phyloP scores from a whole-genome alignment of 345 rosid species.

The Lepidium africanum region DNA sequence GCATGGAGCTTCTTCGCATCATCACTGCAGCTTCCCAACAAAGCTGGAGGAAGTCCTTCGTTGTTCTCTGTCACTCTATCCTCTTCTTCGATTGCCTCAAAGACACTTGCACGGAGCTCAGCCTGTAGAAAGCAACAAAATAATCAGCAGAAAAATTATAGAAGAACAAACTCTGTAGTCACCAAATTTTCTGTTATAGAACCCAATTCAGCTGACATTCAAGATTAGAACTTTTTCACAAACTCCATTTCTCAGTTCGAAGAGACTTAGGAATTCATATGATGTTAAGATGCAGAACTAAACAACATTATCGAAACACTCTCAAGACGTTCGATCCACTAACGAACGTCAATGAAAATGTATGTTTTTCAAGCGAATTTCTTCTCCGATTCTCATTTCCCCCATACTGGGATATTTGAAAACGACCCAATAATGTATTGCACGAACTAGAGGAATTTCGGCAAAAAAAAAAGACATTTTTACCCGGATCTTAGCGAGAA shows the following conservation, averaged over 20 bases:
- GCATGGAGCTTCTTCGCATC: constrained; percentile 92
- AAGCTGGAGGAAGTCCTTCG: constrained; percentile 81
- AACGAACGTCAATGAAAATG: not conserved
- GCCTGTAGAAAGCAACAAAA: constrained; percentile 41
- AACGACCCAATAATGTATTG: not conserved
- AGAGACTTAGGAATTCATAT: not conserved
- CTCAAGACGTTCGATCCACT: not conserved
- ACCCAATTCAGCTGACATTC: not conserved
- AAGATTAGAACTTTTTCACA: not conserved
- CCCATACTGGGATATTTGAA: not conserved
- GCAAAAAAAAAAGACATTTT: not conserved
- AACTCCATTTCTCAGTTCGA: not conserved
- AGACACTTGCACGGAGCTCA: constrained; percentile 97
- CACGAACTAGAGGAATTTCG: not conserved
- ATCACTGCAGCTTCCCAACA: constrained; percentile 92
- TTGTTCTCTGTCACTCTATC: constrained; percentile 69
- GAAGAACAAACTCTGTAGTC: not conserved
- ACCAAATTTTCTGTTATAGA: not conserved
- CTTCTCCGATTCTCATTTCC: not conserved
- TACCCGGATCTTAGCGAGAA: constrained; percentile 99
- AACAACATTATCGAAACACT: not conserved
- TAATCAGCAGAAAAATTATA: not conserved
- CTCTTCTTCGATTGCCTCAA: constrained; percentile 99
- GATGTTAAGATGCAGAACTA: not conserved
- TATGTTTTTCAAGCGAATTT: not conserved